phyloP scores from a whole-genome alignment of 805 yeast genomes.

The Starmerella apicola region DNA sequence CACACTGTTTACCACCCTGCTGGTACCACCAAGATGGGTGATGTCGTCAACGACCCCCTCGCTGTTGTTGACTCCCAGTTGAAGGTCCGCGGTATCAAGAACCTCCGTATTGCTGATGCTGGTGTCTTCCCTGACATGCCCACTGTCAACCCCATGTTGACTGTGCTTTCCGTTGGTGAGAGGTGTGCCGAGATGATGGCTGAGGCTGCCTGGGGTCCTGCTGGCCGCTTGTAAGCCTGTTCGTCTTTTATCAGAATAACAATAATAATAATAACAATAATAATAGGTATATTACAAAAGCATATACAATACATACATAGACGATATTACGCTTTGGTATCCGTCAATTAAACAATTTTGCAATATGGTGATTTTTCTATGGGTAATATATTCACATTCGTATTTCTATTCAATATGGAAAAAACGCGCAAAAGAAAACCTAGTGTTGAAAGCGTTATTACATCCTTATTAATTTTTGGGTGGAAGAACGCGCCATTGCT shows the following conservation, averaged over 20 bases:
- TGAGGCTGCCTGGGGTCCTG: slow-evolving; percentile 6
- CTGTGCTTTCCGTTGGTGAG: slow-evolving; percentile 13
- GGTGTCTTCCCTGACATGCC: slow-evolving; percentile 27
- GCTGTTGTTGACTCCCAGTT: slow-evolving; percentile 27
- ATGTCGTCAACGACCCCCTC: slow-evolving; percentile 13
- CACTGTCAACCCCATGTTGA: slow-evolving; percentile 12
- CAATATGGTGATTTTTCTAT: too few relatives aligned
- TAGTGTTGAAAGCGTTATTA: too few relatives aligned
- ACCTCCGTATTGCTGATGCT: slow-evolving; percentile 27
- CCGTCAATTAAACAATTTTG: too few relatives aligned
- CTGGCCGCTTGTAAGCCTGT: neutral
- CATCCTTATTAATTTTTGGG: too few relatives aligned
- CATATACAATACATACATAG: neutral
- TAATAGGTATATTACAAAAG: too few relatives aligned
- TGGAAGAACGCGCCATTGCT: too few relatives aligned
- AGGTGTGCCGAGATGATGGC: slow-evolving; percentile 15
- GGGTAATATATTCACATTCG: too few relatives aligned
- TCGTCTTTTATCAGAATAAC: too few relatives aligned
- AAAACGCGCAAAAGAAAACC: too few relatives aligned
- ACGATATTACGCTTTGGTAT: too few relatives aligned
- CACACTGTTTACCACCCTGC: slow-evolving; percentile 29
- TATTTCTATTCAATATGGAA: too few relatives aligned
- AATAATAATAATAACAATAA: too few relatives aligned
- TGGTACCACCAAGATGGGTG: slow-evolving; percentile 24
- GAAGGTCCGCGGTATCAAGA: slow-evolving; percentile 25